Evolutionary conservation across 345 rosid genomes (phyloP).

Genomic region (Eucalyptus sideroxylon): DNA sequence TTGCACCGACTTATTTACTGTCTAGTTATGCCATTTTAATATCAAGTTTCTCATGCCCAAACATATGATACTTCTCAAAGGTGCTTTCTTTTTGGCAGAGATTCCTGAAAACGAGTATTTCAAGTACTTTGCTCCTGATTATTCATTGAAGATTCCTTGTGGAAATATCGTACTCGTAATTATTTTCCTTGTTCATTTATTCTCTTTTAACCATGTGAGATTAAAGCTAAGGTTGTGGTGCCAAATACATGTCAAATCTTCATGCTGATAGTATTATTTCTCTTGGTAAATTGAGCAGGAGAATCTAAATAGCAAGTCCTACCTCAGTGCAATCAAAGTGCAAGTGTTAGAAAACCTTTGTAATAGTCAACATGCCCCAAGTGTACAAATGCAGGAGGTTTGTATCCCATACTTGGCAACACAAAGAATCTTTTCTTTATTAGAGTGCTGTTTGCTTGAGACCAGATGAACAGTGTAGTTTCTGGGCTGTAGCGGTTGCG

Average conservation of each 20-base stretch:
- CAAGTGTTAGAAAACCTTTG: slow-evolving; percentile 92
- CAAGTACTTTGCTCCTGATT: slow-evolving; percentile 82
- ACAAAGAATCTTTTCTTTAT: not conserved
- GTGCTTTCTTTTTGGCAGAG: slow-evolving; percentile 35
- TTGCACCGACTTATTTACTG: not conserved
- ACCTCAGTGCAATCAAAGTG: slow-evolving; percentile 67
- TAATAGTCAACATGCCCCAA: slow-evolving; percentile 85
- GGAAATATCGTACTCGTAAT: slow-evolving; percentile 59
- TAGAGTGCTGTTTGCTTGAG: not conserved
- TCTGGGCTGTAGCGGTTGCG: not conserved
- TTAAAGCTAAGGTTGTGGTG: not conserved
- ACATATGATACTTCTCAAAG: not conserved
- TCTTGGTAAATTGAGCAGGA: slow-evolving; percentile 44
- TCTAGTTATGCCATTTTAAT: not conserved
- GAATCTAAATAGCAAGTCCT: slow-evolving; percentile 80
- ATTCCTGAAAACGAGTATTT: slow-evolving; percentile 87
- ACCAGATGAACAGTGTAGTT: not conserved
- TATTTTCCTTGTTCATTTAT: not conserved
- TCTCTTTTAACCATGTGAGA: not conserved
- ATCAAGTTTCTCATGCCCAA: not conserved
- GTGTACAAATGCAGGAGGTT: slow-evolving; percentile 98
- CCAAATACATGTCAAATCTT: not conserved
- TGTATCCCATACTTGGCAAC: not conserved
- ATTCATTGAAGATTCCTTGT: slow-evolving; percentile 68
- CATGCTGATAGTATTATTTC: not conserved